phyloP scores from a whole-genome alignment of 2,329 filamentous ascomycete species.

The Alternaria incomplexa region DNA sequence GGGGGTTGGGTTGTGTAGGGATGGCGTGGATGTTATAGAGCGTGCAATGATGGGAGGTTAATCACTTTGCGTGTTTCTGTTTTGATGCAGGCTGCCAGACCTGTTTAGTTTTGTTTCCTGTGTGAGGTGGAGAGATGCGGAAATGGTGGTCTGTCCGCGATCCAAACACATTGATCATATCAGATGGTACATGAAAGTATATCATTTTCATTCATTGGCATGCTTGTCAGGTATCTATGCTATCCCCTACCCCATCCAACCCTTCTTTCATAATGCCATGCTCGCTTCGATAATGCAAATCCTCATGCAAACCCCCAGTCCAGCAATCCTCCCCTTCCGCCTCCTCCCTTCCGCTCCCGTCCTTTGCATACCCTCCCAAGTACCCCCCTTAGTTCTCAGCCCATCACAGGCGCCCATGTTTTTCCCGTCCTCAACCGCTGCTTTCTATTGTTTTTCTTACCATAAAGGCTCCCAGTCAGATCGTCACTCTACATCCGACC shows the following conservation, averaged over 20 bases:
- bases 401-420: neutral
- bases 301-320: neutral
- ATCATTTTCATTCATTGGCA: neutral
- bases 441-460: too few species aligned
- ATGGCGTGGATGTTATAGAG: too few species aligned
- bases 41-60: too few species aligned
- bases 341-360: neutral
- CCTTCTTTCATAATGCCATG: neutral
- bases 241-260: neutral
- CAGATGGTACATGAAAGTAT: neutral
- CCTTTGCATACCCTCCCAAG: neutral
- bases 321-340: neutral
- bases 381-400: neutral
- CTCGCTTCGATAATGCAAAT: neutral
- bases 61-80: neutral
- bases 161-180: too few species aligned
- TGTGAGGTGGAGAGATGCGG: too few species aligned
- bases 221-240: neutral
- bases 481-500: conserved; percentile 29
- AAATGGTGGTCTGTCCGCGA: too few species aligned
- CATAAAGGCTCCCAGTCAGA: too few species aligned
- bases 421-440: too few species aligned
- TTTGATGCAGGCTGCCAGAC: too few species aligned
- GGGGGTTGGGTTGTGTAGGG: too few species aligned
- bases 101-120: too few species aligned